Percentiles rank a stretch among this genome's conserved stretches.
Evolutionary conservation across 441 rosid genomes (phyloP).

Genomic region (Gossypium gossypioides): DNA sequence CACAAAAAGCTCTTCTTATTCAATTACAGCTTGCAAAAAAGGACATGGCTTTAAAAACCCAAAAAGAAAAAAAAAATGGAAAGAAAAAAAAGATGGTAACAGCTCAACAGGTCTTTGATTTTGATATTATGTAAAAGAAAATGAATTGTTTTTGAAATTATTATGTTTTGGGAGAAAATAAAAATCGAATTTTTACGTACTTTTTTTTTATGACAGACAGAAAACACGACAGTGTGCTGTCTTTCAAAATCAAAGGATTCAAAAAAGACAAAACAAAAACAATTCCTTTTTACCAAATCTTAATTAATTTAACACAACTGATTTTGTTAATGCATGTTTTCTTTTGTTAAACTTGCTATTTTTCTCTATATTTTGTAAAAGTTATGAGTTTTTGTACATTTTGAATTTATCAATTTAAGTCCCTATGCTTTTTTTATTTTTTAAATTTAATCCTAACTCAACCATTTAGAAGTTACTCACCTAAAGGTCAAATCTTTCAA

Average conservation of each 20-base stretch:
- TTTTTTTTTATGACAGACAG: background rate
- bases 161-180: background rate
- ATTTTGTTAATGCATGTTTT: too few relatives aligned
- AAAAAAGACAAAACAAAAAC: background rate
- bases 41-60: background rate
- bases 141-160: background rate
- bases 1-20: constrained; percentile 16
- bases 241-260: background rate
- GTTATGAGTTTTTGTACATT: too few relatives aligned
- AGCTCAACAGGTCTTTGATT: constrained; percentile 62
- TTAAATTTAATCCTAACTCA: too few relatives aligned
- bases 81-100: constrained; percentile 30
- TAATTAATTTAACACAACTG: background rate
- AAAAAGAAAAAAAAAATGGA: background rate
- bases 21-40: constrained; percentile 40
- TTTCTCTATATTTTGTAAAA: too few relatives aligned
- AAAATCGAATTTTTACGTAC: too few relatives aligned
- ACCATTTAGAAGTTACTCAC: too few relatives aligned
- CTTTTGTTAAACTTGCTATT: too few relatives aligned
- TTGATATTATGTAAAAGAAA: background rate
- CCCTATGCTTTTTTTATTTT: too few relatives aligned
- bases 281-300: background rate
- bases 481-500: too few relatives aligned
- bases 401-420: too few relatives aligned
- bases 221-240: background rate